phyloP scores from a whole-genome alignment of 352 stramenopile species.

The Phytophthora melonis region DNA sequence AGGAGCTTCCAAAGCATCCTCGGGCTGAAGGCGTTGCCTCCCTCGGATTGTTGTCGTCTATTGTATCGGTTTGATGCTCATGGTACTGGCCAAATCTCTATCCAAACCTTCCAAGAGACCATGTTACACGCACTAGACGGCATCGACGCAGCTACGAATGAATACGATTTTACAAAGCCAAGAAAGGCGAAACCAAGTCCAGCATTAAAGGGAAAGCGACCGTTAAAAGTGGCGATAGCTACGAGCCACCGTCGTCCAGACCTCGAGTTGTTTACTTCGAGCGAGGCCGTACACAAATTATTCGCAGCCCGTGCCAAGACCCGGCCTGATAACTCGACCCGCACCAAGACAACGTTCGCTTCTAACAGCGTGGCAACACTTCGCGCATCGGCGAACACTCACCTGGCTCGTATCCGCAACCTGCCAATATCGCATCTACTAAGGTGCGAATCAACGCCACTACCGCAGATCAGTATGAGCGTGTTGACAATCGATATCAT shows the following conservation, averaged over 20 bases:
- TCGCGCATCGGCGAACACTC: conserved; percentile 43
- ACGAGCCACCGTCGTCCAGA: conserved; percentile 43
- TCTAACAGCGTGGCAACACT: conserved; percentile 22
- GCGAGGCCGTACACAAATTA: conserved; percentile 50
- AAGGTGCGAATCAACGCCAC: conserved; percentile 30
- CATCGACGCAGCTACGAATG: conserved; percentile 6
- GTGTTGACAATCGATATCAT: conserved; percentile 4
- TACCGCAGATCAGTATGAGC: too few species aligned
- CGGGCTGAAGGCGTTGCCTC: conserved; percentile 2
- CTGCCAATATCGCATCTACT: conserved; percentile 55
- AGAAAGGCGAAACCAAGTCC: neutral
- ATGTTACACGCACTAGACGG: conserved; percentile 26
- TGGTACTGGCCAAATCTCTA: conserved; percentile 39
- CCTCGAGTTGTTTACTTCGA: conserved; percentile 49
- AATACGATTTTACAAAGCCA: conserved; percentile 16
- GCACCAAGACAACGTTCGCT: neutral
- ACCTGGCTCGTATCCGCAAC: conserved; percentile 48
- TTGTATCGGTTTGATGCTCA: conserved; percentile 53
- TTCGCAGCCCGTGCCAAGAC: conserved; percentile 43
- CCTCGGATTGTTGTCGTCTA: conserved; percentile 44
- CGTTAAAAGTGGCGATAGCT: conserved; percentile 41
- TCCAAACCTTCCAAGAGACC: conserved; percentile 19
- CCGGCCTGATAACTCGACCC: neutral
- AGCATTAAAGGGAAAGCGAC: conserved; percentile 6
- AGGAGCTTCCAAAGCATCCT: conserved; percentile 33